Percentiles rank a stretch among this genome's conserved stretches.
Evolutionary conservation across 306 rosid species (phyloP).

Genomic region (Acacia acuminata): DNA sequence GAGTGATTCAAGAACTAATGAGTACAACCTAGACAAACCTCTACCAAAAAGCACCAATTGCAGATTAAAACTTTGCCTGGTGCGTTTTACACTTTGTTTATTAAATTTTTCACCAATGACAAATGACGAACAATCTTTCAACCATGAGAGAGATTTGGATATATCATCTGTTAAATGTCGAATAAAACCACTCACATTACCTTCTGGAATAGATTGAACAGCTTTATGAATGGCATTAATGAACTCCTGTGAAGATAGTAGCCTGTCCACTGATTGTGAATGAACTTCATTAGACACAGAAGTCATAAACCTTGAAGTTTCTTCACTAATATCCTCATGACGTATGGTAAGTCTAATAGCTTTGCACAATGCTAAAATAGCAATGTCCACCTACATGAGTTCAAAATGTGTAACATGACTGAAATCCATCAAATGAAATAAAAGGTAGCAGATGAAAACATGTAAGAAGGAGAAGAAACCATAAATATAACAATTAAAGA

Average conservation of each 20-base stretch:
- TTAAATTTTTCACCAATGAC: slow-evolving; percentile 38
- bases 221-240: slow-evolving; percentile 56
- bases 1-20: slow-evolving; percentile 65
- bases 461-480: slow-evolving; percentile 15
- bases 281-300: slow-evolving; percentile 47
- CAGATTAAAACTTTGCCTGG: slow-evolving; percentile 40
- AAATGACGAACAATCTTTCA: slow-evolving; percentile 43
- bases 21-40: slow-evolving; percentile 78
- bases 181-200: slow-evolving; percentile 73
- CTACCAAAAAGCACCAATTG: slow-evolving; percentile 70
- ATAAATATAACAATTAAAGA: background rate
- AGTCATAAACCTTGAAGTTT: slow-evolving; percentile 46
- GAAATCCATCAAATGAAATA: slow-evolving; percentile 29
- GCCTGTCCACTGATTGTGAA: slow-evolving; percentile 67
- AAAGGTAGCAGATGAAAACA: background rate
- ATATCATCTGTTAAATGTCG: slow-evolving; percentile 59
- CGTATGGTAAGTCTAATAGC: slow-evolving; percentile 59
- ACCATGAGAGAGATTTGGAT: slow-evolving; percentile 74
- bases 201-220: slow-evolving; percentile 78
- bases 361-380: slow-evolving; percentile 72
- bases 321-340: slow-evolving; percentile 40
- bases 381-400: slow-evolving; percentile 70
- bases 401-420: slow-evolving; percentile 30
- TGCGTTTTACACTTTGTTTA: background rate
- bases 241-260: slow-evolving; percentile 62